Base-by-base conservation (phyloP, 352 stramenopile species). In the Pythium monospermum region DNA sequence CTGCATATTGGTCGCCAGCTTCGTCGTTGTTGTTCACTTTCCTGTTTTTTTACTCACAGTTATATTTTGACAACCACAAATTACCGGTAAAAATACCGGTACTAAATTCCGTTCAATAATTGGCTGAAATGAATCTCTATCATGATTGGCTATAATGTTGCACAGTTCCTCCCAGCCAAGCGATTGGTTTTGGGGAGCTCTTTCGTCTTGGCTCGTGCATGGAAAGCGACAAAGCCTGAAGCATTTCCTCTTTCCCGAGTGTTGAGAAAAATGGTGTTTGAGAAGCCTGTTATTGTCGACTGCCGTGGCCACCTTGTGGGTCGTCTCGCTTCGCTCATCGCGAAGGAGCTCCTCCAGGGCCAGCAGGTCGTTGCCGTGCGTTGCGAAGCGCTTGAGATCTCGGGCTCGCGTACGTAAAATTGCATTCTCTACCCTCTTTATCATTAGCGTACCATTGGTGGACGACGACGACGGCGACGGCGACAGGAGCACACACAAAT, bases 321-420 rank as follows among this genome's bases (percentile, higher is more conserved):
- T 75, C 97, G 97, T 68, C 84, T 99, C 31, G 94, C 94, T 45
- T 98, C 93, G 76, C 82, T 99, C 57, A 94, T 99, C 43, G 96
- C 97, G 54, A 99, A 99, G 95, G 95, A 99, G 80, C 86, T 99
- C 40, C 86, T 99, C 59, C 86, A 95, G 69, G 97, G 97, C 66
- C 96, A 99, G 79, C 96, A 98, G 64, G 87, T 99, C 57, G 94
- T 99, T 26, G 91, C 98, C 66, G 97, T 99, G 45, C 86, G 97
- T 71, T 98, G 91, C 73, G 97, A 99, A 74, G 87, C 98, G 71
- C 93, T 99, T 62, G 87, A 97, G 66, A 96, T 99, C 75, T 99
- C 96, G 63, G 97, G 97, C 67, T 98, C 95, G 63, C 83, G 86
- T 97, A 91, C 66, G 85, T 85, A 57, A 56, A 58, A n/a, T n/a